Evolutionary conservation across 306 rosid genomes (phyloP).

Genomic region (Corylus americana): DNA sequence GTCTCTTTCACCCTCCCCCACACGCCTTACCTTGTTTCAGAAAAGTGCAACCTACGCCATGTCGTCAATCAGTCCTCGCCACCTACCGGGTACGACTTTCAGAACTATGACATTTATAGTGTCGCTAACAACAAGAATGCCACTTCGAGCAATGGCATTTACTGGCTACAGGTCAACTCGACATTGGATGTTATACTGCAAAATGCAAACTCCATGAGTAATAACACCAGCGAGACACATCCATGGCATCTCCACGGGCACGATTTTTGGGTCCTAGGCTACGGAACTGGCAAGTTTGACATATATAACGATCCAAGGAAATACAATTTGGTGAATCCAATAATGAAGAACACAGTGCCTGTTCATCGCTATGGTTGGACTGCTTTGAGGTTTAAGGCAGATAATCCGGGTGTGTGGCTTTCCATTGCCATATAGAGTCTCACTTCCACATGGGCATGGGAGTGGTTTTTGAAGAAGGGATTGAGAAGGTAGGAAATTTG

Average conservation of each 20-base stretch:
- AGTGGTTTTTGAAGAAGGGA: constrained; percentile 80
- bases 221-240: constrained; percentile 48
- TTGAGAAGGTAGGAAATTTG: constrained; percentile 54
- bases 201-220: constrained; percentile 49
- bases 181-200: constrained; percentile 57
- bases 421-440: constrained; percentile 87
- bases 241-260: constrained; percentile 71
- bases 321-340: constrained; percentile 76
- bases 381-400: constrained; percentile 70
- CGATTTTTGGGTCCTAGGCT: constrained; percentile 58
- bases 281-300: constrained; percentile 53
- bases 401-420: constrained; percentile 88
- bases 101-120: constrained; percentile 45
- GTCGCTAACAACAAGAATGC: constrained; percentile 41
- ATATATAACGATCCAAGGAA: constrained; percentile 40
- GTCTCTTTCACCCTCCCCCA: no score
- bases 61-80: no score
- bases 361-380: constrained; percentile 84
- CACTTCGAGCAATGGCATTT: constrained; percentile 47
- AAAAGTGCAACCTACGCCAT: no score
- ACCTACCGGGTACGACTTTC: constrained; percentile 37
- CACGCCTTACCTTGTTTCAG: no score
- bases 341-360: constrained; percentile 80
- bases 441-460: constrained; percentile 95
- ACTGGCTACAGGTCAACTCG: constrained; percentile 42